phyloP scores from a whole-genome alignment of 108 stramenopile genomes.

The Cyclotella kingstonii region DNA sequence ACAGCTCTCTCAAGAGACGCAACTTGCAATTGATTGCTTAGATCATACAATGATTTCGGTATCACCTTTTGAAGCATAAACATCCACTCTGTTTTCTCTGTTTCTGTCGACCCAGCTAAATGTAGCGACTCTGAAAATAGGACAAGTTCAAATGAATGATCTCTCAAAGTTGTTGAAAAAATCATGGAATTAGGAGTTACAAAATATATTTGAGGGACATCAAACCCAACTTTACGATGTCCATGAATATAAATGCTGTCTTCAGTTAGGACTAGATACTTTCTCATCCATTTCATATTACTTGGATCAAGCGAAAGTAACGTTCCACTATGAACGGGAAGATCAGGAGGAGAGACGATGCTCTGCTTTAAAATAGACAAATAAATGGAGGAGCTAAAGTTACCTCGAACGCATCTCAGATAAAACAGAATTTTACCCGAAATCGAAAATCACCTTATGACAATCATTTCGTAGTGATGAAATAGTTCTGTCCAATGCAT shows the following conservation, averaged over 20 bases:
- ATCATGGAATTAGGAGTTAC: constrained; percentile 29
- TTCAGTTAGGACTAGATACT: constrained; percentile 31
- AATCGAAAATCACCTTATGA: constrained; percentile 7
- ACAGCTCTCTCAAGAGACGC: constrained; percentile 23
- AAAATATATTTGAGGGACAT: constrained; percentile 4
- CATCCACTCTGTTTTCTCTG: constrained; percentile 20
- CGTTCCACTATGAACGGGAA: constrained; percentile 23
- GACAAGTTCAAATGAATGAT: constrained; percentile 27
- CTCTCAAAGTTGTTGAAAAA: constrained; percentile 23
- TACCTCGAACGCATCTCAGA: background rate
- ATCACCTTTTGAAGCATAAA: constrained; percentile 15
- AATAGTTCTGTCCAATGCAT: constrained; percentile 18
- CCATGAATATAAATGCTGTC: constrained; percentile 26
- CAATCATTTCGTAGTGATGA: constrained; percentile 11
- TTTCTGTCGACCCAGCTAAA: constrained; percentile 14
- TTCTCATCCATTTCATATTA: constrained; percentile 25
- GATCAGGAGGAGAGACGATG: constrained; percentile 22
- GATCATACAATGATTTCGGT: constrained; percentile 14
- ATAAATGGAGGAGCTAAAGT: background rate
- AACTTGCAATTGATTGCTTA: constrained; percentile 17
- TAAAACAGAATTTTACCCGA: background rate
- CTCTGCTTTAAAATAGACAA: background rate
- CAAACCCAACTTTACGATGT: constrained; percentile 25
- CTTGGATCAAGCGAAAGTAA: constrained; percentile 14
- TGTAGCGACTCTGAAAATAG: constrained; percentile 37